Evolutionary conservation across 2,329 filamentous ascomycete genomes (phyloP).

Genomic region (Paecilomyces dactylethromorphus): DNA sequence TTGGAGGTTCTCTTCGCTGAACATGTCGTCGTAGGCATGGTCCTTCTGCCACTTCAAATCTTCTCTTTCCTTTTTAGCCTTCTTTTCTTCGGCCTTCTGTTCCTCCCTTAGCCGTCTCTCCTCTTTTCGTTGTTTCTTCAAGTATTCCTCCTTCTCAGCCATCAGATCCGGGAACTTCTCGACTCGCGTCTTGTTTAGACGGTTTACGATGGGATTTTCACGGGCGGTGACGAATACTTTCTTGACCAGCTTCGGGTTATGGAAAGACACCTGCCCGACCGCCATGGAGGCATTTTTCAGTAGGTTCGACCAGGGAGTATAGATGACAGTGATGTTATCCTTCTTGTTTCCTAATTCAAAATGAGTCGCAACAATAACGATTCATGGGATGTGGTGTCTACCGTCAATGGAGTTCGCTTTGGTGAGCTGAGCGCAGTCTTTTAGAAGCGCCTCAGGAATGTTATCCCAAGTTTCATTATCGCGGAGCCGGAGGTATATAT

Average conservation of each 20-base stretch:
- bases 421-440: constrained; percentile 91
- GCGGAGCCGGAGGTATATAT: constrained; percentile 84
- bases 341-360: constrained; percentile 77
- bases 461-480: constrained; percentile 77
- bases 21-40: constrained; percentile 94
- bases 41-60: constrained; percentile 92
- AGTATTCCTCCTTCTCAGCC: constrained; percentile 71
- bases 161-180: constrained; percentile 81
- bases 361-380: constrained; percentile 9
- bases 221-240: constrained; percentile 71
- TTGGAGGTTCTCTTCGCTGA: constrained; percentile 74
- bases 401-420: constrained; percentile 99
- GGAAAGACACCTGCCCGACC: constrained; percentile 89
- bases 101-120: constrained; percentile 47
- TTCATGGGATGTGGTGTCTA: constrained; percentile 24
- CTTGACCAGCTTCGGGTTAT: constrained; percentile 77
- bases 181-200: constrained; percentile 93
- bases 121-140: constrained; percentile 63
- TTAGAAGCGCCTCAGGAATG: constrained; percentile 67
- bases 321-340: constrained; percentile 93
- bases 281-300: constrained; percentile 96
- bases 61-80: constrained; percentile 63
- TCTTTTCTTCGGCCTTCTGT: constrained; percentile 33
- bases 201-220: constrained; percentile 88
- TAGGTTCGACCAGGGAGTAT: constrained; percentile 95